Base-by-base conservation (phyloP, 192 early-diverging fungal genomes). In the Mortierella claussenii region DNA sequence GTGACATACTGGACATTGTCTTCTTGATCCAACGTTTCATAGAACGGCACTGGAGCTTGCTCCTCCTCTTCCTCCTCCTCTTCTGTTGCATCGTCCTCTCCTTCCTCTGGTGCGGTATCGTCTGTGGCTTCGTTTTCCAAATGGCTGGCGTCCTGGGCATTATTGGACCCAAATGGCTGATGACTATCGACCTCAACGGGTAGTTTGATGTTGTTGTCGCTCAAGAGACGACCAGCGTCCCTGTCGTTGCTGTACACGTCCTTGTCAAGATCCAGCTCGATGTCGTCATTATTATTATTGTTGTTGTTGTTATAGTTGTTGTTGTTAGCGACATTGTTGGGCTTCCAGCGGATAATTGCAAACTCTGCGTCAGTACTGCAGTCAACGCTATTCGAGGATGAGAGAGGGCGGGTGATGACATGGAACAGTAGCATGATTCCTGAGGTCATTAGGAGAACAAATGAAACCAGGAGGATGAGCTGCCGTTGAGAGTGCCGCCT, bases 351-450 rank as follows among this genome's bases (percentile, higher is more conserved):
- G 45, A 76, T 76, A 27, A 76, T 45, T 1, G 73, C n/a, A 28
- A 57, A 76, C 11, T 67, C 73, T n/a, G 63, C 64, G 26, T 76
- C 73, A 34, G 59, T 76, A 32, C 36, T 49, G 31, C 73, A 76
- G 12, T 65, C 64, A 23, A 43, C 50, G 2, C 24, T 31, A 30
- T 32, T 47, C 17, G 20, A 48, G 44, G 47, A 44, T 18, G 58
- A 62, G 2, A 57, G 28, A 3, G 59, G 32, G 28, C 64, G 23
- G 6, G 65, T 56, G 23, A 55, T 36, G 31, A 61, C 45, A 42
- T 67, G 73, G 45, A 61, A 76, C 58, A 76, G 53, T 4, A 76
- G 64, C 73, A 76, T 76, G 44, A 65, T 48, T 31, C 57, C 57
- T 50, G 73, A 76, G 1, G 64, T 62, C 37, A 76, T 31, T 3